phyloP scores from a whole-genome alignment of 257 asterid genomes.

The Scutellaria barbata region DNA sequence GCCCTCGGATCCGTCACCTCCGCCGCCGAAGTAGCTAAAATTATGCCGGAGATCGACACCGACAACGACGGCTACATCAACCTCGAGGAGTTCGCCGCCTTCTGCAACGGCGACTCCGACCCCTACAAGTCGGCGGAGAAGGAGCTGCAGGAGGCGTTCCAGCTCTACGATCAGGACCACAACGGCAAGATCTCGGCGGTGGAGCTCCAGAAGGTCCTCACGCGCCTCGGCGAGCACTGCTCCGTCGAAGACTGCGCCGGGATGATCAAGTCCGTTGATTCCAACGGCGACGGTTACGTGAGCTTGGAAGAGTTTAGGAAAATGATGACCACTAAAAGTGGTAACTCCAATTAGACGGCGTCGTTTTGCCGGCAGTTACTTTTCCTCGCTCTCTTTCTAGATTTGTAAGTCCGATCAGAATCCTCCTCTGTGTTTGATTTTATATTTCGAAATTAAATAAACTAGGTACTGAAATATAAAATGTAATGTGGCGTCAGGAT shows the following conservation, averaged over 20 bases:
- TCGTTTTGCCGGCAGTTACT: neutral
- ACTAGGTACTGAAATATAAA: no score
- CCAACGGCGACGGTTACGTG: slow-evolving; percentile 83
- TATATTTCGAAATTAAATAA: no score
- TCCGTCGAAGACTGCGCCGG: slow-evolving; percentile 63
- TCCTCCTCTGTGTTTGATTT: no score
- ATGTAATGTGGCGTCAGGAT: neutral
- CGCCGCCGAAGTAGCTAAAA: slow-evolving; percentile 50
- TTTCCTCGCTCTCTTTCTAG: neutral
- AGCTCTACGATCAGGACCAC: slow-evolving; percentile 78
- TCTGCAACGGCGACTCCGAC: slow-evolving; percentile 51
- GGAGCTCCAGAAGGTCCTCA: slow-evolving; percentile 79
- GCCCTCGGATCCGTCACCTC: slow-evolving; percentile 74
- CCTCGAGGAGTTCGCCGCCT: slow-evolving; percentile 71
- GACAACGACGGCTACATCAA: slow-evolving; percentile 85
- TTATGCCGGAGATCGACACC: slow-evolving; percentile 80
- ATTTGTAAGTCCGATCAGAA: no score
- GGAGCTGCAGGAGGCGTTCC: slow-evolving; percentile 84
- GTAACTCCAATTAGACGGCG: neutral
- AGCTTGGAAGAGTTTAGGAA: slow-evolving; percentile 68
- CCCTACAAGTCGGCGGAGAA: slow-evolving; percentile 46
- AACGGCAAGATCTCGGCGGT: slow-evolving; percentile 75
- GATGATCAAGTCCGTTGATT: slow-evolving; percentile 79
- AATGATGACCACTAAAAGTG: slow-evolving; percentile 66
- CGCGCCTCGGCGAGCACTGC: slow-evolving; percentile 75